phyloP scores from a whole-genome alignment of 768 basidiomycete species.

The Pleurotus djamor region DNA sequence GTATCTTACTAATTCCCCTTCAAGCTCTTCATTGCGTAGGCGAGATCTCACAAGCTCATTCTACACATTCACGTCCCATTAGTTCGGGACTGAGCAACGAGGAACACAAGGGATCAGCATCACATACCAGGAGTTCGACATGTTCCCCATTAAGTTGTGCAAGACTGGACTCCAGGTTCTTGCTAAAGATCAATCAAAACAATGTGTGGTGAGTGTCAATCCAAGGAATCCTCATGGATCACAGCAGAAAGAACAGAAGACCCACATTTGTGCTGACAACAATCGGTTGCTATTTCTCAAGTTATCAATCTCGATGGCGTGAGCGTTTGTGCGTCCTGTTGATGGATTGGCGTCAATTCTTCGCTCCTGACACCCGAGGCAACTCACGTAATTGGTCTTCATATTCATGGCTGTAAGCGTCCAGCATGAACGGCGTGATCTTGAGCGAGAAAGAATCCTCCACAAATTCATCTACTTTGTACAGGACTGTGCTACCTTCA shows the following conservation, averaged over 20 bases:
- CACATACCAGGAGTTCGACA: conserved; percentile 65
- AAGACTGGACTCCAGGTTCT: conserved; percentile 74
- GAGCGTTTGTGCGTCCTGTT: conserved; percentile 22
- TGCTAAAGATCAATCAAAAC: conserved; percentile 39
- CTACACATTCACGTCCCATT: conserved; percentile 29
- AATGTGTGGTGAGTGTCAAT: background rate
- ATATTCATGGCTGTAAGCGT: conserved; percentile 86
- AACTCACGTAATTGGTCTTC: conserved; percentile 64
- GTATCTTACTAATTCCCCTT: conserved; percentile 91
- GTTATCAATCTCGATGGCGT: conserved; percentile 80
- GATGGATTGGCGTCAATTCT: background rate
- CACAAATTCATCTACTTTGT: conserved; percentile 81
- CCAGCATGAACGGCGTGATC: conserved; percentile 96
- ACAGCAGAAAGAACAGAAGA: conserved; percentile 8
- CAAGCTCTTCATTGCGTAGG: conserved; percentile 89
- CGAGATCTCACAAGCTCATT: conserved; percentile 90
- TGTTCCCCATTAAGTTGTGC: conserved; percentile 84
- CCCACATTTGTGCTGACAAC: conserved; percentile 79
- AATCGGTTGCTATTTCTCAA: conserved; percentile 78
- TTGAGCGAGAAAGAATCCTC: conserved; percentile 80
- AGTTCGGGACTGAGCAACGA: background rate
- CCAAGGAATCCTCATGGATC: conserved; percentile 7
- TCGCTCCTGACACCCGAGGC: background rate
- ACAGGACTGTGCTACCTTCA: conserved; percentile 33
- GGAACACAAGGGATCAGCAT: background rate